Conservation (phyloP, 169 alveolate species). For the Eimeria sp. region DNA sequence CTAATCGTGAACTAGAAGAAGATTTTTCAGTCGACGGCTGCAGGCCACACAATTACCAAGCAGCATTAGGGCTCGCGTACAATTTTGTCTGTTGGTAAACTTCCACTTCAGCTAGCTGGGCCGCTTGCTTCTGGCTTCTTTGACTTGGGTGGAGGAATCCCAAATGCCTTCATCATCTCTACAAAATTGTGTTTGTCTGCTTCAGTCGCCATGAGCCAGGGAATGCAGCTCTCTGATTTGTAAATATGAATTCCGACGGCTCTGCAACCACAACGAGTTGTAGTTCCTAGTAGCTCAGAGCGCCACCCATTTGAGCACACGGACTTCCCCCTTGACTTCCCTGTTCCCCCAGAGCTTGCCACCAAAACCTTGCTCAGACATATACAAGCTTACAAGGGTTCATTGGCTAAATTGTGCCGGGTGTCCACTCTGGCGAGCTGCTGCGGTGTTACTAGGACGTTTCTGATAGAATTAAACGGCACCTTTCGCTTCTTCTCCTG, state of each 20-base stretch:
- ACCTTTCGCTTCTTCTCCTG: conserved; percentile 62
- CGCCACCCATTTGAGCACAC: background rate
- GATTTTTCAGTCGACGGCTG: background rate
- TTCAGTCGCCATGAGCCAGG: conserved; percentile 35
- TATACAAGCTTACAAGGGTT: conserved; percentile 41
- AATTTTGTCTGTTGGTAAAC: background rate
- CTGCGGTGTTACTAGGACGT: conserved; percentile 63
- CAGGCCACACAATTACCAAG: background rate
- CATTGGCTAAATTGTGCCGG: conserved; percentile 28
- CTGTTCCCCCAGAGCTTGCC: background rate
- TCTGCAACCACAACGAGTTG: conserved; percentile 24
- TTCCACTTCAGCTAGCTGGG: conserved; percentile 35
- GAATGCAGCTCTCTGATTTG: conserved; percentile 69
- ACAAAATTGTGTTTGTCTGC: conserved; percentile 50
- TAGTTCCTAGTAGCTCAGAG: background rate
- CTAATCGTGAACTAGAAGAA: background rate
- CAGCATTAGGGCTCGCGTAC: background rate
- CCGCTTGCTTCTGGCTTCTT: conserved; percentile 37
- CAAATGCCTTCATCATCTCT: conserved; percentile 55
- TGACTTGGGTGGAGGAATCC: conserved; percentile 53
- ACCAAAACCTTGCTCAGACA: background rate
- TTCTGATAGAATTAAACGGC: conserved; percentile 48
- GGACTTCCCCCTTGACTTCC: background rate
- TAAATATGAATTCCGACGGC: conserved; percentile 54
- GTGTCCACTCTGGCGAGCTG: conserved; percentile 58